Percentiles rank a stretch among this genome's conserved stretches.
These are phyloP conservation scores for Dipteronia sinensis DNA, from an alignment of 345 rosid genomes.

Conservation along the genomic window DNA sequence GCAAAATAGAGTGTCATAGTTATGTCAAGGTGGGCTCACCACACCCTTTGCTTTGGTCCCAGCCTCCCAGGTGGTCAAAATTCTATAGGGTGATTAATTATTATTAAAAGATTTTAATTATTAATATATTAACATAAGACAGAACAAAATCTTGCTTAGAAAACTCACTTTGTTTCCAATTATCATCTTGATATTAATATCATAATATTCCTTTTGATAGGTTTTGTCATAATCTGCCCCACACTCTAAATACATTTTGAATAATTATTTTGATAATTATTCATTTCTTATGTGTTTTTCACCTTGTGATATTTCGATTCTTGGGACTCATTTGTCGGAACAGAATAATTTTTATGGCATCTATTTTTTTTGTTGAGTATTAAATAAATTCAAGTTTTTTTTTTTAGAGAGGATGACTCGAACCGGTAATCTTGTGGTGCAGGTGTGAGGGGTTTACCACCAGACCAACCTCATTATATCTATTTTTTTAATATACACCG, in stretches of 20 bases:
- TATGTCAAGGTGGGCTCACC: not conserved
- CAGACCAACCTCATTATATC: no score
- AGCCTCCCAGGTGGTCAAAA: conserved; percentile 4
- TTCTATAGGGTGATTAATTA: conserved; percentile 3
- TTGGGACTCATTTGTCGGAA: not conserved
- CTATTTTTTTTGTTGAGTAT: no score
- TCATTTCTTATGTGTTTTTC: not conserved
- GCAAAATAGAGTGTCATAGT: not conserved
- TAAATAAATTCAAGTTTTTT: no score
- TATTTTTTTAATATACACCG: no score
- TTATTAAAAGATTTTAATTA: no score
- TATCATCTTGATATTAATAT: not conserved
- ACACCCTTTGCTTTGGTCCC: not conserved
- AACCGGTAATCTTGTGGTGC: no score
- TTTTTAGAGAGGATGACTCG: no score
- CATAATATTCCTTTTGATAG: not conserved
- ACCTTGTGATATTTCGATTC: not conserved
- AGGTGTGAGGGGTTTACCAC: no score
- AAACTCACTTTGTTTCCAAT: not conserved
- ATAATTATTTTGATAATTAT: not conserved
- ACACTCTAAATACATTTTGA: not conserved
- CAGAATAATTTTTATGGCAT: no score
- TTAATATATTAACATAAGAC: not conserved
- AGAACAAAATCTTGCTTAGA: conserved; percentile 4
- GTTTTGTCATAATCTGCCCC: not conserved